Conservation (phyloP, 2,329 filamentous ascomycete genomes). For the Diaporthe velutina region DNA sequence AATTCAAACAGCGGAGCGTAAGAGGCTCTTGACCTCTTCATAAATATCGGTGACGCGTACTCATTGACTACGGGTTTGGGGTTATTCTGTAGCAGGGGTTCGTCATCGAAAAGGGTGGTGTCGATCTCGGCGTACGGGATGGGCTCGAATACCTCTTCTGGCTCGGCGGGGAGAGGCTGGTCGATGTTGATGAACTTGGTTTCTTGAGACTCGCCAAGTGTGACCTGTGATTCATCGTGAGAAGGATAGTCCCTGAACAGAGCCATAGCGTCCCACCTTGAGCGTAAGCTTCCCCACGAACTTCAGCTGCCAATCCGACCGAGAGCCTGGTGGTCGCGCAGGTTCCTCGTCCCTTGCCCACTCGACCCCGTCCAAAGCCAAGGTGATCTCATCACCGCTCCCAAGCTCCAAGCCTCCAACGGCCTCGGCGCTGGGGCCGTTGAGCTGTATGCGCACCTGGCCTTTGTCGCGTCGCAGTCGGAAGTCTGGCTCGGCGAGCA, state of each 20-base stretch:
- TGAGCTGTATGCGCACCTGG: conserved; percentile 84
- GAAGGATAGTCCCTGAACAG: conserved; percentile 39
- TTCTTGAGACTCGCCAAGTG: conserved; percentile 60
- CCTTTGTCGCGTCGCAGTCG: conserved; percentile 82
- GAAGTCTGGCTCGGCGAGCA: conserved; percentile 88
- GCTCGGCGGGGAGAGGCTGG: conserved; percentile 48
- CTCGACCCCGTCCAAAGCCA: conserved; percentile 77
- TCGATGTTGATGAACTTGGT: conserved; percentile 67
- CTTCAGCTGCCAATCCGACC: conserved; percentile 70
- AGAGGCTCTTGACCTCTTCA: conserved; percentile 78
- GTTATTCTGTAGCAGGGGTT: not conserved
- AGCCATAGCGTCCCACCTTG: conserved; percentile 51
- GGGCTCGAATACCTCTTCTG: conserved; percentile 23
- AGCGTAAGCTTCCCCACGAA: conserved; percentile 65
- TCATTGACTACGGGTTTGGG: conserved; percentile 54
- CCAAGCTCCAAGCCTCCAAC: conserved; percentile 77
- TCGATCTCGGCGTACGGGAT: conserved; percentile 35
- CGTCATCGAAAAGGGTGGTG: conserved; percentile 40
- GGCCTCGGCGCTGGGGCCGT: conserved; percentile 76
- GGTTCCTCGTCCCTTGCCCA: conserved; percentile 70
- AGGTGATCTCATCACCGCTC: conserved; percentile 80
- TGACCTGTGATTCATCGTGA: conserved; percentile 51
- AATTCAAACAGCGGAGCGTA: conserved; percentile 76
- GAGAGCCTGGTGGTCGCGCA: conserved; percentile 62
- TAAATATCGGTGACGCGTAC: conserved; percentile 84